These are phyloP conservation scores for Penicillium sp. DNA, from an alignment of 2,329 filamentous ascomycete genomes.

Conservation along the genomic window DNA sequence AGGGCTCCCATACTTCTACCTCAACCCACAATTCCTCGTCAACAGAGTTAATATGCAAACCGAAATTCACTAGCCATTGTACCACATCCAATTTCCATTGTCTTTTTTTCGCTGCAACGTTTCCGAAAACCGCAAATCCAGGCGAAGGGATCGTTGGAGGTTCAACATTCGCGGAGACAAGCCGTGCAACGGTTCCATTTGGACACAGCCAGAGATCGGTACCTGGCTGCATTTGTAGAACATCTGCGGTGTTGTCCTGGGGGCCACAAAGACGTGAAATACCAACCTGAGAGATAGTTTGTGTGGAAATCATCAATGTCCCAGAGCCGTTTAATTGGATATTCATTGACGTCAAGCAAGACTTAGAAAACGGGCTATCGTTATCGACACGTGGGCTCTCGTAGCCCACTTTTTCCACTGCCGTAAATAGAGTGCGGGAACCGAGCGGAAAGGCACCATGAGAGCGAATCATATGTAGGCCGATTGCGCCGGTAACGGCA, in stretches of 20 bases:
- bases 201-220: slow-evolving; percentile 44
- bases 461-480: slow-evolving; percentile 36
- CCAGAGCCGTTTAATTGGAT: slow-evolving; percentile 39
- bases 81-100: slow-evolving; percentile 40
- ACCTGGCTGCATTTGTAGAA: slow-evolving; percentile 22
- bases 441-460: slow-evolving; percentile 42
- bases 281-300: slow-evolving; percentile 38
- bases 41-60: slow-evolving; percentile 30
- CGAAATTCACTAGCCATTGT: slow-evolving; percentile 40
- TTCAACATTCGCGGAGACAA: slow-evolving; percentile 29
- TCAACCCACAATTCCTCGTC: slow-evolving; percentile 42
- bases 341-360: slow-evolving; percentile 38
- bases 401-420: slow-evolving; percentile 32
- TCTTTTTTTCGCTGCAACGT: slow-evolving; percentile 19
- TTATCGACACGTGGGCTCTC: slow-evolving; percentile 29
- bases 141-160: slow-evolving; percentile 23
- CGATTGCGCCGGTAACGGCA: slow-evolving; percentile 38
- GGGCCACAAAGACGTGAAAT: slow-evolving; percentile 33
- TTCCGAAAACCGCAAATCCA: slow-evolving; percentile 11
- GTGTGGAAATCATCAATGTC: slow-evolving; percentile 38
- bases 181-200: slow-evolving; percentile 38
- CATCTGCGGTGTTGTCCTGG: slow-evolving; percentile 16
- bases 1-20: slow-evolving; percentile 43
- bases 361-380: slow-evolving; percentile 23
- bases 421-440: slow-evolving; percentile 41